Evolutionary conservation across 371 early-diverging fungal genomes (phyloP), one percentile per base, ranked within the genome.

Genomic region (Cokeromyces recurvatus): DNA sequence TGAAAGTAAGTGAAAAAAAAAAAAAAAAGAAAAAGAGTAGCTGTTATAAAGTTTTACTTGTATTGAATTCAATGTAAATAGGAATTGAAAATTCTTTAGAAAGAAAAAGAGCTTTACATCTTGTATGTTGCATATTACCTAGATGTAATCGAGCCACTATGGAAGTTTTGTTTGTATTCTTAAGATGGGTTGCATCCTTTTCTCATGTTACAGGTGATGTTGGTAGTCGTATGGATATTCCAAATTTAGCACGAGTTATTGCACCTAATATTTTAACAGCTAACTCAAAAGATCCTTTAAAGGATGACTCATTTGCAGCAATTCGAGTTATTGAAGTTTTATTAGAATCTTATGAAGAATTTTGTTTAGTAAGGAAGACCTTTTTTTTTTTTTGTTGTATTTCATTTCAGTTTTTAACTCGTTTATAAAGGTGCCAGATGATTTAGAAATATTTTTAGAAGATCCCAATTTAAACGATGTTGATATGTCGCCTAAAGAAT

Each of bases 181-280:
- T 97, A 42, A 78, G 83, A 38, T 85, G 92, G 78, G 95, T 95
- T 11, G 84, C 90, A 0, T 67, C 75, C 2, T 86, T 84, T 48
- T 82, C 86, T 14, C 75, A 79, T 49, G 82, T 87, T 17, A 82
- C 85, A 35, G 86, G 81, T 31, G 84, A 81, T 46, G 74, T 79
- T 2, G 95, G 94, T 21, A 92, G 90, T 55, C 88, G 86, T 57
- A 97, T 97, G 98, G 90, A 92, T 60, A 68, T 90, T n/a, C 81
- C 84, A 39, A 97, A 95, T 53, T 65, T 97, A 35, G 94, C 97
- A 0, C 91, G 92, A 0, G 93, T 97, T 2, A 87, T 97, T 42
- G 86, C 95, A 8, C 98, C 98, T 14, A 97, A 94, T 53, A 84
- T 97, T 31, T 68, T 96, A 35, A 90, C 89, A 42, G 81, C 87